Evolutionary conservation across 2,329 filamentous ascomycete genomes (phyloP).

Genomic region (Aspergillus brunneoviolaceus): DNA sequence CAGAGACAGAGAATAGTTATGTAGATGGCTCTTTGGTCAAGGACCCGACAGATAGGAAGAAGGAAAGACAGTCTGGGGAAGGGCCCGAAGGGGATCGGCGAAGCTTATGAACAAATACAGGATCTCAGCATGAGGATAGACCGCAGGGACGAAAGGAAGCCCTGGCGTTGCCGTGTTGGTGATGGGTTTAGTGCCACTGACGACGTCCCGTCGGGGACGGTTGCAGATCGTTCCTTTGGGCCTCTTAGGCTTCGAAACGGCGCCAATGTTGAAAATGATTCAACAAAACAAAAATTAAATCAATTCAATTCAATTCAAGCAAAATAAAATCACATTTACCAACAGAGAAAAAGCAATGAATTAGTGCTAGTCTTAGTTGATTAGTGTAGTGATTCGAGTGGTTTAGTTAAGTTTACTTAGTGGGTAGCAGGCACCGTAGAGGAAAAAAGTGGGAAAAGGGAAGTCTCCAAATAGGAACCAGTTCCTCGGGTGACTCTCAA

Average conservation of each 20-base stretch:
- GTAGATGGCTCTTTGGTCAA: constrained; percentile 1
- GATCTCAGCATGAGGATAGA: constrained; percentile 32
- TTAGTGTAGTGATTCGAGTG: no score
- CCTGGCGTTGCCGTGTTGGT: constrained; percentile 27
- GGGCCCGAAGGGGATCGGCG: constrained; percentile 42
- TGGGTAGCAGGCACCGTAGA: constrained; percentile 2
- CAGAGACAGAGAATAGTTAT: constrained; percentile 1
- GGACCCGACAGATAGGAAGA: constrained; percentile 23
- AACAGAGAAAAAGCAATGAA: background rate
- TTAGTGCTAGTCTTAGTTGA: no score
- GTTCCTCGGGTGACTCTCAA: constrained; percentile 34
- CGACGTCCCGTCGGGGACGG: constrained; percentile 40
- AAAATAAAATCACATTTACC: background rate
- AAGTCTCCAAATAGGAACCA: constrained; percentile 32
- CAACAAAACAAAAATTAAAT: constrained; percentile 1
- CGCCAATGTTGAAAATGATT: constrained; percentile 20
- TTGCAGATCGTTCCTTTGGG: constrained; percentile 40
- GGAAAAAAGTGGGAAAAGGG: constrained; percentile 9
- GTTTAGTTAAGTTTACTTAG: no score
- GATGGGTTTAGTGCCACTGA: constrained; percentile 39
- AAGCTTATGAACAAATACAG: constrained; percentile 45
- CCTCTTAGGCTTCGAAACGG: constrained; percentile 30
- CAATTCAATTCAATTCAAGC: background rate
- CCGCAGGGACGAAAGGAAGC: constrained; percentile 29
- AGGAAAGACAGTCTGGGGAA: constrained; percentile 38